Conservation (phyloP, 768 basidiomycete species). For the Boletus subparvulus region DNA sequence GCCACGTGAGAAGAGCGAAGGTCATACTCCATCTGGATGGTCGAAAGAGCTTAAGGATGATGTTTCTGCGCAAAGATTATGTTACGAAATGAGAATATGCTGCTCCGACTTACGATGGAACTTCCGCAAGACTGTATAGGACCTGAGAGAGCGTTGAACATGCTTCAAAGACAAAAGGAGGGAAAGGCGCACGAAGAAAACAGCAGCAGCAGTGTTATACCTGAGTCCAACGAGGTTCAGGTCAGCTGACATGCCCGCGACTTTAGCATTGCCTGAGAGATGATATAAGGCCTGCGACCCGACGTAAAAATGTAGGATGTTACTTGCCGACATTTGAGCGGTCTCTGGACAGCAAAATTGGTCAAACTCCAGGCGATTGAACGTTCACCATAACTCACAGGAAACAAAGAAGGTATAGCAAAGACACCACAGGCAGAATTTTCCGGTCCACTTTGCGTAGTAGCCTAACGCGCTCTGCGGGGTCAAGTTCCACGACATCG, state of each 20-base stretch:
- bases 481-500: conserved; percentile 4
- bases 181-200: conserved; percentile 34
- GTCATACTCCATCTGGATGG: conserved; percentile 37
- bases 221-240: conserved; percentile 33
- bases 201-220: conserved; percentile 39
- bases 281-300: neutral
- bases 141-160: conserved; percentile 20
- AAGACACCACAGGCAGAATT: conserved; percentile 43
- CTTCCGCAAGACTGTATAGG: conserved; percentile 37
- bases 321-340: conserved; percentile 44
- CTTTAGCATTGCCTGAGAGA: conserved; percentile 40
- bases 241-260: conserved; percentile 46
- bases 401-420: conserved; percentile 47
- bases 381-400: conserved; percentile 33
- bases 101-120: conserved; percentile 35
- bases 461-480: conserved; percentile 24
- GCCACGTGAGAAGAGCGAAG: neutral
- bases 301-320: neutral
- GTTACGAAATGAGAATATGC: neutral
- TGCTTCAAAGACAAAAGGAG: neutral
- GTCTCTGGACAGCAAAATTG: conserved; percentile 30
- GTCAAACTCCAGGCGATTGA: neutral
- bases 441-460: conserved; percentile 46
- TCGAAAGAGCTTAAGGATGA: conserved; percentile 35
- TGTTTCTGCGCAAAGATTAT: conserved; percentile 29